phyloP scores from a whole-genome alignment of 805 yeast genomes.

The Novakomyces olei region DNA sequence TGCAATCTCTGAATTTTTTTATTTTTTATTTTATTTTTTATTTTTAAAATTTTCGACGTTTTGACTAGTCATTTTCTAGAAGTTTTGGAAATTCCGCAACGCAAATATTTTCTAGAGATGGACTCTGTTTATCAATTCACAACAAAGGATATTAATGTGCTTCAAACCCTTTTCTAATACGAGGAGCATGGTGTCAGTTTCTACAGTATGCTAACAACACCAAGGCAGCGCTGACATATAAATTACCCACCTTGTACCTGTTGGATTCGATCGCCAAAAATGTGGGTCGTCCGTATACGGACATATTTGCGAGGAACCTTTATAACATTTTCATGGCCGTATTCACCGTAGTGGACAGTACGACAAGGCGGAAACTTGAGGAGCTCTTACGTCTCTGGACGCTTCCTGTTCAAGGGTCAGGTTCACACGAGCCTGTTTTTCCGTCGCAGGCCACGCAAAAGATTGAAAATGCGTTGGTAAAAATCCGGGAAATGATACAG shows the following conservation, averaged over 20 bases:
- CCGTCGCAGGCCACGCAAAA: constrained; percentile 43
- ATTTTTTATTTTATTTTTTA: too few species aligned
- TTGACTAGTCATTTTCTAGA: too few species aligned
- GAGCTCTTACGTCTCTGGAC: constrained; percentile 81
- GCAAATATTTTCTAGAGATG: too few species aligned
- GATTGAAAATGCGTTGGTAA: constrained; percentile 45
- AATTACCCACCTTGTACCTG: constrained; percentile 62
- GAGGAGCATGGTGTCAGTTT: background rate
- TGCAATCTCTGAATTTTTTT: too few species aligned
- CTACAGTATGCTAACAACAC: constrained; percentile 10
- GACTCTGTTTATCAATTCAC: background rate
- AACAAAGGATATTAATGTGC: background rate
- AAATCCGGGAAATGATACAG: constrained; percentile 3
- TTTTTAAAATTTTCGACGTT: too few species aligned
- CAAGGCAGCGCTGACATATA: constrained; percentile 68
- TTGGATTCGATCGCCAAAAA: constrained; percentile 82
- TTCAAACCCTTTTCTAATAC: background rate
- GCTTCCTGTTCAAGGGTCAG: constrained; percentile 27
- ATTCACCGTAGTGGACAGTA: constrained; percentile 57
- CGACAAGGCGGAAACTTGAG: constrained; percentile 48
- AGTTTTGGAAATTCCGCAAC: too few species aligned
- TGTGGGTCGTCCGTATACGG: constrained; percentile 76
- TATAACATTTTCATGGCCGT: constrained; percentile 51
- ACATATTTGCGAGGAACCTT: constrained; percentile 46
- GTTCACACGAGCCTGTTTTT: constrained; percentile 49